These are phyloP conservation scores for Pharnaceum exiguum DNA, from an alignment of 148 eudicot species.

Conservation along the genomic window DNA sequence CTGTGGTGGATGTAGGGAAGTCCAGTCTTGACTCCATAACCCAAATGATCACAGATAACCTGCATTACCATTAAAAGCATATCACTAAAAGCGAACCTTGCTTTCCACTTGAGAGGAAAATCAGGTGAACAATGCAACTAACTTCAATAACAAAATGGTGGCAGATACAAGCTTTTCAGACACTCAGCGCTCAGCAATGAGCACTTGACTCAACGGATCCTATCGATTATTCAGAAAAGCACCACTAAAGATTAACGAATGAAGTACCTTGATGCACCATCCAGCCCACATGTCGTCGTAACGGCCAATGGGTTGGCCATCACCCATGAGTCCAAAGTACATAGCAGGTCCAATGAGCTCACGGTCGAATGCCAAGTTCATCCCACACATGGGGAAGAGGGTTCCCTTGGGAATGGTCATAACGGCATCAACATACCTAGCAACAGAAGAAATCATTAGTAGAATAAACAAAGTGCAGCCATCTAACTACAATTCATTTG, in stretches of 20 bases:
- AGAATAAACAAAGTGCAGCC: background rate
- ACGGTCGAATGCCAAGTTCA: constrained; percentile 78
- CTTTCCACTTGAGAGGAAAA: too few relatives aligned
- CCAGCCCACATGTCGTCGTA: constrained; percentile 97
- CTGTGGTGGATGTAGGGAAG: constrained; percentile 93
- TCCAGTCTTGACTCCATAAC: constrained; percentile 79
- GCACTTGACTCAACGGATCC: background rate
- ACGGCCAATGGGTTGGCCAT: constrained; percentile 87
- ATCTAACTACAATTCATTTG: background rate
- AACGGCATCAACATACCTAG: constrained; percentile 76
- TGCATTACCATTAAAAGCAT: constrained; percentile 17
- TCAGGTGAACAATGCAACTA: too few relatives aligned
- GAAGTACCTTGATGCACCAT: constrained; percentile 72
- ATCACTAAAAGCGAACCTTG: too few relatives aligned
- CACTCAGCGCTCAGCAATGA: too few relatives aligned
- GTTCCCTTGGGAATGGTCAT: constrained; percentile 84
- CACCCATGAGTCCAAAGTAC: constrained; percentile 95
- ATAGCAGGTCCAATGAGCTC: constrained; percentile 86
- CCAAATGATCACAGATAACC: constrained; percentile 89
- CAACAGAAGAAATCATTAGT: background rate
- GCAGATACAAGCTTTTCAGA: too few relatives aligned
- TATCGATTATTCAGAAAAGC: background rate
- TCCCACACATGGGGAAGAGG: constrained; percentile 84
- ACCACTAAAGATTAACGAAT: background rate
- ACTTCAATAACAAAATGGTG: too few relatives aligned